phyloP scores from a whole-genome alignment of 177 flowering plant species.

The Tripterygium wilfordii region DNA sequence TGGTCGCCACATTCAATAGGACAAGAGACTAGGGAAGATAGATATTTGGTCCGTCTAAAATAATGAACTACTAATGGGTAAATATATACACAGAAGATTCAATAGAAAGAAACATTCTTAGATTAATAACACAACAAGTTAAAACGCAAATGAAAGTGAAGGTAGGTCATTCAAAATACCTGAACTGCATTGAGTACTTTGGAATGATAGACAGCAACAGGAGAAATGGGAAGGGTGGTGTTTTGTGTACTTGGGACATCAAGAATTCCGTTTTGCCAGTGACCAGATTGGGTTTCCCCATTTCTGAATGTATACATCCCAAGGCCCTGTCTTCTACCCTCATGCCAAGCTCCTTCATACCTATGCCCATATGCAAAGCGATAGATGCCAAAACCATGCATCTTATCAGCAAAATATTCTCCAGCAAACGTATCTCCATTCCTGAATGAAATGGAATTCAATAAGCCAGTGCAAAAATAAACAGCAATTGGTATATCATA shows the following conservation, averaged over 20 bases:
- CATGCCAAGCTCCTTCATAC: conserved; percentile 99
- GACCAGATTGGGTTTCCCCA: conserved; percentile 87
- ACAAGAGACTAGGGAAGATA: no score
- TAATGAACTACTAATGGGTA: no score
- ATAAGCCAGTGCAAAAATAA: no score
- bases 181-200: conserved; percentile 67
- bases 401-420: conserved; percentile 94
- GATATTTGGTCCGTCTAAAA: no score
- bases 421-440: conserved; percentile 93
- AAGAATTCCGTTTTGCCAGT: conserved; percentile 85
- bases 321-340: conserved; percentile 92
- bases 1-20: no score
- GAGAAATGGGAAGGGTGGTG: conserved; percentile 44
- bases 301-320: conserved; percentile 92
- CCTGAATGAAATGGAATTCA: conserved; percentile 46
- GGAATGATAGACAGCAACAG: conserved; percentile 56
- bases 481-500: no score
- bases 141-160: no score
- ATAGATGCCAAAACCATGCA: conserved; percentile 97
- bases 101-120: no score
- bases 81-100: no score
- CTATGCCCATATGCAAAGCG: conserved; percentile 80
- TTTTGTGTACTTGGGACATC: conserved; percentile 59
- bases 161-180: conserved; percentile 30
- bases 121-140: no score